Evolutionary conservation across 768 basidiomycete species (phyloP), one percentile per base, ranked within the genome.

Genomic region (Kwoniella dejecticola): DNA sequence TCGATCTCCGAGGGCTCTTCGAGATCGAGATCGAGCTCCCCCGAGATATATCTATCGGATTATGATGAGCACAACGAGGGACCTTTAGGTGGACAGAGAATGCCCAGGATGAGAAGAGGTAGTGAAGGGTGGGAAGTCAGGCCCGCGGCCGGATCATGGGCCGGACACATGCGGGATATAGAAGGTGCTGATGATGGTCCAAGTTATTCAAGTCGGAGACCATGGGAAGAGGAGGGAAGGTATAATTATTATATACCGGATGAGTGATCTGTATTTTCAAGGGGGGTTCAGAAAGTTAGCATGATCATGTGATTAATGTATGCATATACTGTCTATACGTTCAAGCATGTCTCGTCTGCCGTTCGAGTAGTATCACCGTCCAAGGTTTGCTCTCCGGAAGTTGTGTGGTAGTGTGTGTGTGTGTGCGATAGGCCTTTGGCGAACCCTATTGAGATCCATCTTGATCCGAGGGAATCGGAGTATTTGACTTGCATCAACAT

Each of bases 41-140:
- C 77, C 3, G 77, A 77, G 45, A 60, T 44, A 15, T 76, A 76
- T 55, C 42, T 79, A 24, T 77, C 76, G 21, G 77, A 79, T 59
- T 76, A 75, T 55, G 77, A 79, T 56, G 66, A 71, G 12, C 66
- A 69, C 44, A 47, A 57, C 24, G 55, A 55, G 7, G 70, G 66
- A n/a, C 71, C 61, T 4, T 38, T 38, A 17, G 36, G 38, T 45
- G 56, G 56, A 53, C 48, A 41, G 33, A 31, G 46, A 31, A 24
- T 50, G 13, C 45, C 50, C 23, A 66, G 70, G 50, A 62, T 77
- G 19, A 62, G 77, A 29, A 44, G 67, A 62, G 77, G 77, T 11
- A 79, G 77, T 66, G 77, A 79, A 50, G 77, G 77, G 4, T 76
- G 62, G 57, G 77, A 79, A 49, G 70, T 79, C 2, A 52, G 66